phyloP scores from a whole-genome alignment of 306 rosid genomes.

The Lathyrus tuberosus region DNA sequence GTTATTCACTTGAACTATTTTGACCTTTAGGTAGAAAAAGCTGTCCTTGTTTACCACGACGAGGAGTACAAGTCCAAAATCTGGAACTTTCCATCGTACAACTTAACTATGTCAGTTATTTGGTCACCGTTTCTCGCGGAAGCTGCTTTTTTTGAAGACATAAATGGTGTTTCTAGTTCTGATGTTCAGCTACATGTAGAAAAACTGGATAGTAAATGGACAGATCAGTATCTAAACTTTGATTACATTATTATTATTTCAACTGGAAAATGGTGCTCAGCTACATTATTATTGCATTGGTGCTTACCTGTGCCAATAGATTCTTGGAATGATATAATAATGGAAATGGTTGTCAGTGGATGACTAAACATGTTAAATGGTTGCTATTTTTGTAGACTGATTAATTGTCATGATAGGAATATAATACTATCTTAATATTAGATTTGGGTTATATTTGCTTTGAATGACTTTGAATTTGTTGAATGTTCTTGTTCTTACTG shows the following conservation, averaged over 20 bases:
- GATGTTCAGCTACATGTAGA: slow-evolving; percentile 86
- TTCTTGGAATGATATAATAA: slow-evolving; percentile 85
- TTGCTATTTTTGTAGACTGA: too few relatives aligned
- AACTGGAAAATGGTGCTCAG: slow-evolving; percentile 92
- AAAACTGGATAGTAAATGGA: slow-evolving; percentile 75
- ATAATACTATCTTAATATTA: too few relatives aligned
- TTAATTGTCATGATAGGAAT: too few relatives aligned
- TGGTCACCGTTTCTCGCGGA: slow-evolving; percentile 91
- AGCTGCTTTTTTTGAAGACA: slow-evolving; percentile 88
- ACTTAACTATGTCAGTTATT: slow-evolving; percentile 64
- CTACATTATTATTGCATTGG: slow-evolving; percentile 98
- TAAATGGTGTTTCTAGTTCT: slow-evolving; percentile 82
- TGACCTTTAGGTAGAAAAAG: slow-evolving; percentile 72
- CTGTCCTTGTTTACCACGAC: slow-evolving; percentile 75
- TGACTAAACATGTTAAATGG: slow-evolving; percentile 38
- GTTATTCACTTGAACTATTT: slow-evolving; percentile 37
- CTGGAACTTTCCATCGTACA: slow-evolving; percentile 78
- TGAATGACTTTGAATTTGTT: too few relatives aligned
- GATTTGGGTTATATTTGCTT: too few relatives aligned
- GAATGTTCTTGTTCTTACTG: too few relatives aligned
- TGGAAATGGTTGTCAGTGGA: slow-evolving; percentile 73
- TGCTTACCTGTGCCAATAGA: slow-evolving; percentile 97
- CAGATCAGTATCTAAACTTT: slow-evolving; percentile 48
- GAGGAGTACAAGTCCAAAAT: slow-evolving; percentile 71
- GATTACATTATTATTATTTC: slow-evolving; percentile 90